Evolutionary conservation across 2,329 filamentous ascomycete genomes (phyloP).

Genomic region (Septoria linicola): DNA sequence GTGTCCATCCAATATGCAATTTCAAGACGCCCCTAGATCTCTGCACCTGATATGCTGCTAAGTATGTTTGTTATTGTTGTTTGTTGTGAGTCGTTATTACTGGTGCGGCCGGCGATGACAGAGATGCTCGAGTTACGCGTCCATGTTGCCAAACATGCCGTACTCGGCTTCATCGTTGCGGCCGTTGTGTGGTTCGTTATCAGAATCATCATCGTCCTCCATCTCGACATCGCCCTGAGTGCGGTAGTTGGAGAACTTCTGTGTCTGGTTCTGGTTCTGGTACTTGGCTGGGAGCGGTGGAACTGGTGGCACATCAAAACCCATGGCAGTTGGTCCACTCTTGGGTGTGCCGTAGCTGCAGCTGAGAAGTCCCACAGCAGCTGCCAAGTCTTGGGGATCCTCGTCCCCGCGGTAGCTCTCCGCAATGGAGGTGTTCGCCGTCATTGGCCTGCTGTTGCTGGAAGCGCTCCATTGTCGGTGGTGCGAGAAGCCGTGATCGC

Average conservation of each 20-base stretch:
- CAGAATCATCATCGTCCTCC: conserved; percentile 52
- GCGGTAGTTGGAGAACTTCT: conserved; percentile 29
- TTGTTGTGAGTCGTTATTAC: neutral
- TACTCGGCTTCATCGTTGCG: conserved; percentile 84
- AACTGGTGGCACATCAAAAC: conserved; percentile 77
- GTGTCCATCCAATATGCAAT: conserved; percentile 20
- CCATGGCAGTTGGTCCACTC: conserved; percentile 61
- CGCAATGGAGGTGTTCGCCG: conserved; percentile 58
- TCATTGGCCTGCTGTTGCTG: conserved; percentile 72
- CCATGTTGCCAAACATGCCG: conserved; percentile 94
- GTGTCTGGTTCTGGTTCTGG: conserved; percentile 60
- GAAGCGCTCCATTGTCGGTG: conserved; percentile 68
- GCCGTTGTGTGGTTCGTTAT: conserved; percentile 43
- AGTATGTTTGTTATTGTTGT: conserved; percentile 8
- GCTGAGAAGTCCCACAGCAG: conserved; percentile 84
- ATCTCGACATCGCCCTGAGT: conserved; percentile 48
- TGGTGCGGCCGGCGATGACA: neutral
- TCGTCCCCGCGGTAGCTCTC: conserved; percentile 73
- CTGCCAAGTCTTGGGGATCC: conserved; percentile 83
- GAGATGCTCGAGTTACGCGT: conserved; percentile 41
- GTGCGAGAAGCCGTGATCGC: conserved; percentile 55
- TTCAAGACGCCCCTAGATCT: conserved; percentile 20
- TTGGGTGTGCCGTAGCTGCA: conserved; percentile 86
- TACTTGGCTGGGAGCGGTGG: conserved; percentile 82
- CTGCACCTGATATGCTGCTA: conserved; percentile 11